Evolutionary conservation across 2,329 filamentous ascomycete species (phyloP).

Genomic region (Penicillium sp.): DNA sequence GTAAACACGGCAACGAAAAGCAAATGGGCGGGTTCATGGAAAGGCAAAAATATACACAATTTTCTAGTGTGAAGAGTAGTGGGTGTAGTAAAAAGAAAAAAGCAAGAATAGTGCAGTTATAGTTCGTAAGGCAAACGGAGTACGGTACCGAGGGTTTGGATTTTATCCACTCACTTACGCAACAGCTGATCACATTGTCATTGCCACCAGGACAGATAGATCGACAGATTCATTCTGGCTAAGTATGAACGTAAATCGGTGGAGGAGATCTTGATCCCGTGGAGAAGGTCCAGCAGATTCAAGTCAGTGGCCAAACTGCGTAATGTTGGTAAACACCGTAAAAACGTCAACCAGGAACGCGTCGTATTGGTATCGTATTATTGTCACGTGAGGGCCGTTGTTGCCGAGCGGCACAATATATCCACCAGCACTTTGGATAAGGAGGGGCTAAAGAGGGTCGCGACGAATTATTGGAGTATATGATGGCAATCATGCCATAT

Average conservation of each 20-base stretch:
- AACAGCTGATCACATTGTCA: neutral
- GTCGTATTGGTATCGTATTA: neutral
- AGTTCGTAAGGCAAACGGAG: neutral
- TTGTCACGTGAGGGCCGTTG: neutral
- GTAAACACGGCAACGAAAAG: neutral
- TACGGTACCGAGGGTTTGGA: neutral
- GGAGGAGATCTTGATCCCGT: neutral
- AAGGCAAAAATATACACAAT: too few species aligned
- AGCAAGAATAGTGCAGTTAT: neutral
- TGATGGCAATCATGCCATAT: neutral
- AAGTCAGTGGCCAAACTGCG: neutral
- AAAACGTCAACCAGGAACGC: neutral
- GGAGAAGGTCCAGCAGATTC: neutral
- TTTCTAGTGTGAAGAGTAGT: neutral
- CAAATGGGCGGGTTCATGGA: neutral
- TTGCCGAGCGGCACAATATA: neutral
- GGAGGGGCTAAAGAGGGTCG: neutral
- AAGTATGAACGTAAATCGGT: neutral
- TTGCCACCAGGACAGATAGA: neutral
- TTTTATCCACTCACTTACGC: neutral
- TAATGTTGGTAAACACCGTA: neutral
- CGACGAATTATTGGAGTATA: neutral
- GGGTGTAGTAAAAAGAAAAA: neutral
- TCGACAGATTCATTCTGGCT: neutral
- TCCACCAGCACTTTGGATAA: neutral